phyloP scores from a whole-genome alignment of 768 basidiomycete species.

The Kwoniella dejecticola region DNA sequence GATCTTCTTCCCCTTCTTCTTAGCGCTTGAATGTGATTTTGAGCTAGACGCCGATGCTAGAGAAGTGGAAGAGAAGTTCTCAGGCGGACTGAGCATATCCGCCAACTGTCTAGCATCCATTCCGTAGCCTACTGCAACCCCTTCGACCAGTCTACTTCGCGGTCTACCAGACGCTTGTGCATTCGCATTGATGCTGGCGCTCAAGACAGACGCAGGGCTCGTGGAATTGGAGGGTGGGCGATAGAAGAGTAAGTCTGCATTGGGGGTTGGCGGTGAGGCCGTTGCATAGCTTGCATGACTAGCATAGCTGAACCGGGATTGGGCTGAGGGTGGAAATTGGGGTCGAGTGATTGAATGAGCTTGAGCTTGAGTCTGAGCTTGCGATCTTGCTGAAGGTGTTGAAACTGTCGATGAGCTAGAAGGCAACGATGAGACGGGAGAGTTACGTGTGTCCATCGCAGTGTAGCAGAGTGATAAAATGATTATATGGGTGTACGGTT shows the following conservation, averaged over 20 bases:
- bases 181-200: not conserved
- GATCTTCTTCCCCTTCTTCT: conserved; percentile 4
- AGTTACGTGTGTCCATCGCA: no score
- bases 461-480: no score
- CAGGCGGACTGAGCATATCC: conserved; percentile 9
- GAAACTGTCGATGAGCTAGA: no score
- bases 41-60: not conserved
- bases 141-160: not conserved
- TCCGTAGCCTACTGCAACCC: conserved; percentile 8
- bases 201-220: not conserved
- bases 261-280: conserved; percentile 6
- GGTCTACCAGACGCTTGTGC: not conserved
- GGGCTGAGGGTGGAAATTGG: not conserved
- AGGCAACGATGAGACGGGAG: no score
- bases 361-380: no score
- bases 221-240: conserved; percentile 1
- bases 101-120: conserved; percentile 7
- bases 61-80: not conserved
- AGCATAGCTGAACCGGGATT: not conserved
- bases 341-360: not conserved
- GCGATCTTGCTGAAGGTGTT: no score
- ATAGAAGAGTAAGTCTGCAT: conserved; percentile 4
- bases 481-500: no score
- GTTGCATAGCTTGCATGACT: conserved; percentile 1
- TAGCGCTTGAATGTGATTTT: no score